A percentile compares a stretch with the other conserved stretches of the same genome.
Evolutionary conservation across 345 rosid genomes (phyloP).

Genomic region (Excoecaria cochinchinensis): DNA sequence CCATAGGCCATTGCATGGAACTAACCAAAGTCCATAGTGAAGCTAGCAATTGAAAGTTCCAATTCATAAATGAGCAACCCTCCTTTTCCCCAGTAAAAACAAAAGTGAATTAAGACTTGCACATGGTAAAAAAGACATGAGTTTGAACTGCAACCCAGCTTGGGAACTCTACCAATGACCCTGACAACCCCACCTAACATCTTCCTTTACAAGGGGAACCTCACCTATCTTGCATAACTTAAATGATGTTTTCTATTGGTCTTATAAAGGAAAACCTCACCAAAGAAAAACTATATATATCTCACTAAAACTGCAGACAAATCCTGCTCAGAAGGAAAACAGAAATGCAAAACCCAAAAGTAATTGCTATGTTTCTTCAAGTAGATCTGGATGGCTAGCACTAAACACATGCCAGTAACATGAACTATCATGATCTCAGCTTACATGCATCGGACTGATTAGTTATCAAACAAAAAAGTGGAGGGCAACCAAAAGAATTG

Average conservation of each 20-base stretch:
- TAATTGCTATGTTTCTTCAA: neutral
- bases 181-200: neutral
- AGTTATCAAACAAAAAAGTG: too few species aligned
- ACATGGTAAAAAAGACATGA: neutral
- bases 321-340: neutral
- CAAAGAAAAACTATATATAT: neutral
- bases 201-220: neutral
- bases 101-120: neutral
- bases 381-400: neutral
- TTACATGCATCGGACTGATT: too few species aligned
- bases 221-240: neutral
- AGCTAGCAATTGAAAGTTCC: neutral
- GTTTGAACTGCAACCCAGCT: neutral
- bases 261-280: neutral
- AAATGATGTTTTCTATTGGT: neutral
- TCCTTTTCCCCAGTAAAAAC: too few species aligned
- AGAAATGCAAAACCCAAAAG: neutral
- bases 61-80: neutral
- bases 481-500: too few species aligned
- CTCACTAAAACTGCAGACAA: neutral
- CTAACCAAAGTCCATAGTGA: constrained; percentile 4
- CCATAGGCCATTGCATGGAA: neutral
- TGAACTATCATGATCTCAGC: neutral
- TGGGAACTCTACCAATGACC: neutral
- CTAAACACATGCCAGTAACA: neutral